A percentile compares a stretch with the other conserved stretches of the same genome.
Evolutionary conservation across 768 basidiomycete species (phyloP).

Genomic region (Hortiboletus campestris): DNA sequence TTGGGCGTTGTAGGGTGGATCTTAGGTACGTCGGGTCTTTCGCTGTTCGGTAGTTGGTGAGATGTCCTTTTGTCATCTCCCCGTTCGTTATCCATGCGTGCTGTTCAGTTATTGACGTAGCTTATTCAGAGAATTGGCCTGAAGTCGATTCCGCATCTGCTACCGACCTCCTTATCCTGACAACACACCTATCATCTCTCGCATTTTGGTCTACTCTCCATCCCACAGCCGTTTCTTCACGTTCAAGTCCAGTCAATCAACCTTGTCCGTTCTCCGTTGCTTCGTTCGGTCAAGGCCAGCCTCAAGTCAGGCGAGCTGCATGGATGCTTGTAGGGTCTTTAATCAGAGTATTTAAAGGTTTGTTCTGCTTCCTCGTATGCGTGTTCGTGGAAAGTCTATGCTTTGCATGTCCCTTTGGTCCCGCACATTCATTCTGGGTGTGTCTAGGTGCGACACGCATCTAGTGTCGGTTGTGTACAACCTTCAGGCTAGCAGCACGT

Average conservation of each 20-base stretch:
- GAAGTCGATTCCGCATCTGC: not conserved
- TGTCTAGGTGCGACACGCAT: not conserved
- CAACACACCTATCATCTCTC: constrained; percentile 29
- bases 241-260: constrained; percentile 31
- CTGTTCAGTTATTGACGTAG: not conserved
- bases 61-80: not conserved
- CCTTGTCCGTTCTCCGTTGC: constrained; percentile 13
- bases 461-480: not conserved
- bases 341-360: constrained; percentile 47
- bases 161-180: constrained; percentile 1
- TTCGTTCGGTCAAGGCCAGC: constrained; percentile 61
- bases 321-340: constrained; percentile 58
- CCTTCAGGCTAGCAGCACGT: not conserved
- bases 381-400: not conserved
- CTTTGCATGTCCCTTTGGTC: not conserved
- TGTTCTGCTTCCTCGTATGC: not conserved
- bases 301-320: constrained; percentile 66
- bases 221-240: constrained; percentile 44
- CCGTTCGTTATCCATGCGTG: not conserved
- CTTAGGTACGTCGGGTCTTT: constrained; percentile 45
- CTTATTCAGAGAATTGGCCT: constrained; percentile 17
- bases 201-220: constrained; percentile 61
- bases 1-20: constrained; percentile 66
- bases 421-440: not conserved
- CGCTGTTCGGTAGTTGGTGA: not conserved